Base-by-base conservation (phyloP, 2,329 filamentous ascomycete genomes). In the Harringtonia lauricola region DNA sequence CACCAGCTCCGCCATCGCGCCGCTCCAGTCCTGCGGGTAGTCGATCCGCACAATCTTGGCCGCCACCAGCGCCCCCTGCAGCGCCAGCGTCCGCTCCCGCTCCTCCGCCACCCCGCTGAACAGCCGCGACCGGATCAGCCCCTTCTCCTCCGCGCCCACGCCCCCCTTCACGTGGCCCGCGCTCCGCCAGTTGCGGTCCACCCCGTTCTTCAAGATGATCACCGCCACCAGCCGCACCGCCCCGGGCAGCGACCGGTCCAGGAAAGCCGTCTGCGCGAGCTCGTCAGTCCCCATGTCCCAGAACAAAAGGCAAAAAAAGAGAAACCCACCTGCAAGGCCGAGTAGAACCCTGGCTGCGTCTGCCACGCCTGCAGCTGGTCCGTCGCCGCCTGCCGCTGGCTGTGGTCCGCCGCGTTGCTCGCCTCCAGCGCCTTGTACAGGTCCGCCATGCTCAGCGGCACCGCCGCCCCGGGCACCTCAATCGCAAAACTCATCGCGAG, bases 131-230 rank as follows among this genome's bases (percentile, higher is more conserved):
- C 90, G 80, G 43, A 98, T 92, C 31, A 74, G 59, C 10, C 73
- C 66, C 62, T 92, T 95, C 58, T 95, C 86, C 18, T 83, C 75
- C 24, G 76, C 74, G 58, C 81, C 79, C 45, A 83, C 75, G 40
- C 86, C 79, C 29, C 84, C 85, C 58, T 67, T 71, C 24, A 59
- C 41, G 45, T 63, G 52, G 29, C 65, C 58, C 72, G 86, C 57
- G n/a, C 64, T 52, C 14, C 92, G 76, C 92, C 92, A 98, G 62
- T 88, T 87, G 59, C 83, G 88, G 59, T 96, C 90, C 62, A 96
- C 89, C 44, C 89, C 92, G 61, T 96, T 95, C 61, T 96, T 96
- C 43, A 98, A 72, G 59, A 95, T 86, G 52, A 96, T 95, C 46
- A 96, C 79, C 43, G 90, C 85, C 12, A 95, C 79, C 56, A 94